Percentiles rank a stretch among this genome's conserved stretches.
Evolutionary conservation across 805 yeast genomes (phyloP).

Genomic region (Hanseniaspora taiwanica): DNA sequence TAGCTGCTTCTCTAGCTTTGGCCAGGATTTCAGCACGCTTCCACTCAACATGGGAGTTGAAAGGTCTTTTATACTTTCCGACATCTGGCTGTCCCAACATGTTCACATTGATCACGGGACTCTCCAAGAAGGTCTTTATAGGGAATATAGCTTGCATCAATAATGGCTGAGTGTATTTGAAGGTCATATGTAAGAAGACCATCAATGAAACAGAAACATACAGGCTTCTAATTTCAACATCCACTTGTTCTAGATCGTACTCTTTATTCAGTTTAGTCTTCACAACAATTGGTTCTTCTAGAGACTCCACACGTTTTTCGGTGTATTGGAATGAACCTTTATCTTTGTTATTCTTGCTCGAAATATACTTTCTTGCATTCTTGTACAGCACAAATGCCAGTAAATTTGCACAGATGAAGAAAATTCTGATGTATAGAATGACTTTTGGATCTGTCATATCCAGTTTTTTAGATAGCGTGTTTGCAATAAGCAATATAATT

Average conservation of each 20-base stretch:
- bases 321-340: slow-evolving; percentile 85
- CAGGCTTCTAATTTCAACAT: slow-evolving; percentile 65
- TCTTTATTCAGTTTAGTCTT: slow-evolving; percentile 68
- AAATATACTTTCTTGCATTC: slow-evolving; percentile 41
- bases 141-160: slow-evolving; percentile 90
- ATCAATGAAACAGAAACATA: slow-evolving; percentile 90
- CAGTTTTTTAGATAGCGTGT: slow-evolving; percentile 82
- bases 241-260: slow-evolving; percentile 82
- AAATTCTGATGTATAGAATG: slow-evolving; percentile 59
- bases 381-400: slow-evolving; percentile 55
- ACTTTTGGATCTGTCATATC: slow-evolving; percentile 77
- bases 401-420: slow-evolving; percentile 54
- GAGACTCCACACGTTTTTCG: slow-evolving; percentile 48
- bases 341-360: slow-evolving; percentile 68
- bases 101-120: slow-evolving; percentile 85
- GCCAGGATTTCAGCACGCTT: too few relatives aligned
- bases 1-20: too few relatives aligned
- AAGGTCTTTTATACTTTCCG: slow-evolving; percentile 93
- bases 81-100: slow-evolving; percentile 61
- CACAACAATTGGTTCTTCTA: slow-evolving; percentile 27
- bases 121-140: slow-evolving; percentile 77
- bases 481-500: slow-evolving; percentile 85
- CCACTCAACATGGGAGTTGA: slow-evolving; percentile 24
- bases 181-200: slow-evolving; percentile 94
- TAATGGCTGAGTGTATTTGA: slow-evolving; percentile 95